Evolutionary conservation across 2,329 filamentous ascomycete genomes (phyloP).

Genomic region (Emergomyces africanus): DNA sequence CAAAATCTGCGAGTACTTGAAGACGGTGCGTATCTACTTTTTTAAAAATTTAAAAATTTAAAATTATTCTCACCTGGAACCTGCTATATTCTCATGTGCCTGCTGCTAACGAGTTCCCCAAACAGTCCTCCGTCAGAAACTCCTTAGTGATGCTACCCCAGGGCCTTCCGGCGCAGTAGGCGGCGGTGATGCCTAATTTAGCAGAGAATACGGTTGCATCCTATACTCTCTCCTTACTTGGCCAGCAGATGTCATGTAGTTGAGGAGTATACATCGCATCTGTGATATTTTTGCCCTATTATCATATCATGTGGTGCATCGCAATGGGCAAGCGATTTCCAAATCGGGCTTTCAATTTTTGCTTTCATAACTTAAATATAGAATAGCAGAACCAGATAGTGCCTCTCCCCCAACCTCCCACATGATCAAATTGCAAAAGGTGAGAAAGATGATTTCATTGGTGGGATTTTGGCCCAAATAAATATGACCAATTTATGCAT

Average conservation of each 20-base stretch:
- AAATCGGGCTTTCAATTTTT: not conserved
- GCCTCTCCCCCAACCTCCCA: not conserved
- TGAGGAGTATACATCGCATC: not conserved
- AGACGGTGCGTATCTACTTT: slow-evolving; percentile 48
- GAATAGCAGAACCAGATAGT: not conserved
- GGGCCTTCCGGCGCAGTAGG: slow-evolving; percentile 20
- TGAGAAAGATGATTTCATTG: not conserved
- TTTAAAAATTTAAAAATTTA: too few species aligned
- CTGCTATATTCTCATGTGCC: not conserved
- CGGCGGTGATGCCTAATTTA: slow-evolving; percentile 1
- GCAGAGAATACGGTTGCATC: not conserved
- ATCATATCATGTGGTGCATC: not conserved
- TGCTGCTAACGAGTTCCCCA: not conserved
- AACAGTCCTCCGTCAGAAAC: slow-evolving; percentile 40
- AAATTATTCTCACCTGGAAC: not conserved
- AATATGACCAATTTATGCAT: not conserved
- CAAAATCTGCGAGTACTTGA: slow-evolving; percentile 77
- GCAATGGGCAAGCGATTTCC: too few species aligned
- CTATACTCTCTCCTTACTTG: not conserved
- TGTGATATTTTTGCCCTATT: not conserved
- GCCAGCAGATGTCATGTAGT: not conserved
- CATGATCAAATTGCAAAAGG: not conserved
- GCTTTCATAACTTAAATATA: not conserved
- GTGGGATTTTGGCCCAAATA: not conserved
- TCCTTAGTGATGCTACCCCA: slow-evolving; percentile 32